Percentiles rank a stretch among this genome's conserved stretches.
Conservation (phyloP, 192 early-diverging fungal species). For the Umbelopsis vinacea region DNA sequence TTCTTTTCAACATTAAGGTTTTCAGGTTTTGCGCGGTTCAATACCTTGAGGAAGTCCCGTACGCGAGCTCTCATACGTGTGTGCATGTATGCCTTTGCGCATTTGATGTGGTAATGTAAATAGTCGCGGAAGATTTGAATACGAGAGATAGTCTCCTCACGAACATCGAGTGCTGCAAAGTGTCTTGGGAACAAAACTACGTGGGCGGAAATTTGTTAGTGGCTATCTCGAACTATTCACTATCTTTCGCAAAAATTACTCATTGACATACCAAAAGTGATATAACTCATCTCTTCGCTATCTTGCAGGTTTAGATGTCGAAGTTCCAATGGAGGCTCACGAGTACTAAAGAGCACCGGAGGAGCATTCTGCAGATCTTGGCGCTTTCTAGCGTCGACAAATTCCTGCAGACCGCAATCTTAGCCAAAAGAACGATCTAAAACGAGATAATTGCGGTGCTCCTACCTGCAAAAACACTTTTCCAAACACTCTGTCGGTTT, state of each 20-base stretch:
- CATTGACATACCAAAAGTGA: slow-evolving; percentile 84
- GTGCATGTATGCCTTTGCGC: slow-evolving; percentile 99
- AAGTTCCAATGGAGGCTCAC: slow-evolving; percentile 95
- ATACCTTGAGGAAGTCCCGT: slow-evolving; percentile 94
- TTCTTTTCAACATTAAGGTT: slow-evolving; percentile 76
- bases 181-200: slow-evolving; percentile 94
- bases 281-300: slow-evolving; percentile 88
- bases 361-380: slow-evolving; percentile 92
- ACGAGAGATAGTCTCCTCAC: slow-evolving; percentile 91
- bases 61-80: slow-evolving; percentile 96
- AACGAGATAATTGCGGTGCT: neutral
- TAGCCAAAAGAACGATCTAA: neutral
- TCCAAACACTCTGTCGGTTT: slow-evolving; percentile 94
- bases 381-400: slow-evolving; percentile 92
- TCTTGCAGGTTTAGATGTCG: slow-evolving; percentile 73
- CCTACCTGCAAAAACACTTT: slow-evolving; percentile 93
- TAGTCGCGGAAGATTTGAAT: slow-evolving; percentile 99
- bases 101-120: slow-evolving; percentile 99
- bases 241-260: neutral
- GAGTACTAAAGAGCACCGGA: slow-evolving; percentile 89
- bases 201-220: neutral
- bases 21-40: slow-evolving; percentile 98
- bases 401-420: slow-evolving; percentile 67
- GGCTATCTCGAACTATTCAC: neutral
- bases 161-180: slow-evolving; percentile 69